Base-by-base conservation (phyloP, 768 basidiomycete species). In the Leucocoprinus sp. region DNA sequence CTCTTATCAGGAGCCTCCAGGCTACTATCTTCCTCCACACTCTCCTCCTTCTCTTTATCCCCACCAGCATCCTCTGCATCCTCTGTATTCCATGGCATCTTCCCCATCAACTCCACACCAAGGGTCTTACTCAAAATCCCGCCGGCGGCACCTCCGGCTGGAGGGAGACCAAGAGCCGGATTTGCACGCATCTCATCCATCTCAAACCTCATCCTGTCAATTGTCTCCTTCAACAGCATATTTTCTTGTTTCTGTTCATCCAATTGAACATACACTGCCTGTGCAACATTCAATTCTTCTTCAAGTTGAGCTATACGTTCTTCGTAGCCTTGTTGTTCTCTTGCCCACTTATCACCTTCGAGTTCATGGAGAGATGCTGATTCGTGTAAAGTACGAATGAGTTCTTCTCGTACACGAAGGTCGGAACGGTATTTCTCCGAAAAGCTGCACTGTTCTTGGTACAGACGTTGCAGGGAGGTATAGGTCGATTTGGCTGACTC, bases 171-270 rank as follows among this genome's bases (percentile, higher is more conserved):
- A 31, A 63, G 60, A 23, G 56, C 63, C 29, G 64, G 59, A 4
- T 69, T 66, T 42, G 66, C 77, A 31, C 91, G 73, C 71, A 93
- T 77, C 63, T 93, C 91, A 54, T 97, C 93, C 73, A 97, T 79
- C 55, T 97, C 93, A 52, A 84, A 95, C 24, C 89, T 74, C 77
- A 96, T 83, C 37, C 92, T 76, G 59, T 96, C 93, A 54, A 97
- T 97, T 1, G 93, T 96, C 70, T 97, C 93, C 59, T 95, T 95
- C 50, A 97, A 71, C 57, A 90, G 64, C 53, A 95, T 59, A 56
- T 96, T 97, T 70, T 93, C 90, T 56, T 91, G 88, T 67, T 96
- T 96, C 69, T 97, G 93, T 54, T 86, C 83, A 49, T 93, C 90
- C 28, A 96, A 73, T 49, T 80, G 75, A 0, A 69, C 74, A 43